Evolutionary conservation across 805 yeast genomes (phyloP).

Genomic region (Saccharomycopsis sp.): DNA sequence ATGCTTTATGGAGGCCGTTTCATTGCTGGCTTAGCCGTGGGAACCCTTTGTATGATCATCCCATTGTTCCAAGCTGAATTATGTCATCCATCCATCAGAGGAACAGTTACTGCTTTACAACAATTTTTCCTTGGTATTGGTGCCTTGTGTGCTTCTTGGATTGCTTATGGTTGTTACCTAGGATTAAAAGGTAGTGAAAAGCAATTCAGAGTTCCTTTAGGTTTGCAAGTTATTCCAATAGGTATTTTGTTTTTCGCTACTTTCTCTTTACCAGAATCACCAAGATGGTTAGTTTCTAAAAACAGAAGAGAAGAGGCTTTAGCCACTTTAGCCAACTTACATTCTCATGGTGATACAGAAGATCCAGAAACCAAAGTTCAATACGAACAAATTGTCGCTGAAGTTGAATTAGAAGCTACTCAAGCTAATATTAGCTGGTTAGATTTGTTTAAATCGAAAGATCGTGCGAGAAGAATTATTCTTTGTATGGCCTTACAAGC

Average conservation of each 20-base stretch:
- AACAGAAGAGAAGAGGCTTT: constrained; percentile 2
- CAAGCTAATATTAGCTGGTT: constrained; percentile 5
- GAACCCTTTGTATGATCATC: constrained; percentile 12
- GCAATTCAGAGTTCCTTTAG: constrained; percentile 40
- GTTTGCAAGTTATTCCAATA: constrained; percentile 45
- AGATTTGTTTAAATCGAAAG: constrained; percentile 19
- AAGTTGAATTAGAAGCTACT: constrained; percentile 6
- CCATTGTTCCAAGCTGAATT: constrained; percentile 24
- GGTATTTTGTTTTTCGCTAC: constrained; percentile 32
- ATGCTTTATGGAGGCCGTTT: constrained; percentile 8
- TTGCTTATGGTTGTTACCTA: constrained; percentile 29
- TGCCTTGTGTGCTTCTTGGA: constrained; percentile 29
- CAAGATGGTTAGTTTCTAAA: constrained; percentile 7
- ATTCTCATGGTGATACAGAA: constrained; percentile 37
- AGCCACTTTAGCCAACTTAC: constrained; percentile 33
- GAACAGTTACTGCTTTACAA: constrained; percentile 25
- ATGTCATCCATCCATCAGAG: constrained; percentile 28
- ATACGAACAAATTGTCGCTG: constrained; percentile 8
- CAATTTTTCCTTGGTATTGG: constrained; percentile 29
- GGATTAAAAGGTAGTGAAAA: constrained; percentile 24
- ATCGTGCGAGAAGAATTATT: constrained; percentile 25
- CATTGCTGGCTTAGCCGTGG: constrained; percentile 12
- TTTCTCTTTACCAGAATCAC: constrained; percentile 26
- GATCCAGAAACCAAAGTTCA: constrained; percentile 28
- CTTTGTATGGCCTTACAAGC: constrained; percentile 24